Conservation (phyloP, 2,329 filamentous ascomycete genomes). For the Venturia oleaginea region DNA sequence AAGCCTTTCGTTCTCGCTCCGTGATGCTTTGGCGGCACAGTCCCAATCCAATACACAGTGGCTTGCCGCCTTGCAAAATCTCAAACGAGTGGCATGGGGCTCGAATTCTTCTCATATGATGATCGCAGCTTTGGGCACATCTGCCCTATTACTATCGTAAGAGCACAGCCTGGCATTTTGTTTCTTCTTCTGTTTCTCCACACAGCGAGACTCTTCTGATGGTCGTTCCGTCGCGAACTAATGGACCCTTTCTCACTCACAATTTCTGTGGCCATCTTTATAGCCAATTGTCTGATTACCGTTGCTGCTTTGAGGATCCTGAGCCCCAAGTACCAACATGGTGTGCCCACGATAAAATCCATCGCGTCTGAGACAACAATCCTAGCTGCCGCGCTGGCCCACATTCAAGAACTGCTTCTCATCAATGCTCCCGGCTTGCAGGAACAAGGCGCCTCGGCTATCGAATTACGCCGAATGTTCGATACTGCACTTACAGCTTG, state of each 20-base stretch:
- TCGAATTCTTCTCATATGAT: background rate
- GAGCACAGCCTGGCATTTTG: background rate
- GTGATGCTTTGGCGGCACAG: background rate
- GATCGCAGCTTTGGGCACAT: background rate
- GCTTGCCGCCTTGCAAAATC: background rate
- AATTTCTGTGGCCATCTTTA: constrained; percentile 6
- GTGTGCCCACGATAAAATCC: constrained; percentile 5
- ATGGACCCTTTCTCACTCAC: constrained; percentile 12
- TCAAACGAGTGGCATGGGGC: background rate
- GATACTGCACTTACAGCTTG: constrained; percentile 6
- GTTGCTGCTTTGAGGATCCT: background rate
- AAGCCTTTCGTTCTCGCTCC: background rate
- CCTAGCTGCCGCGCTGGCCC: constrained; percentile 6
- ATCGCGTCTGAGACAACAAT: constrained; percentile 10
- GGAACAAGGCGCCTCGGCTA: background rate
- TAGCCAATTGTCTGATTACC: constrained; percentile 9
- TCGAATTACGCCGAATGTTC: constrained; percentile 8
- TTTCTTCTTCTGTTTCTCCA: background rate
- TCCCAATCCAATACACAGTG: background rate
- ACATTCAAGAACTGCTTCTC: constrained; percentile 8
- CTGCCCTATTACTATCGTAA: background rate
- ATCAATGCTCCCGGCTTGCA: constrained; percentile 8
- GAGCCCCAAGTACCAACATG: background rate
- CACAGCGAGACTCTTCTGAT: background rate
- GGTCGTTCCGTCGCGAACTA: background rate